Evolutionary conservation across 202 grass and related monocot species (phyloP), one percentile per base, ranked within the genome.

Genomic region (Schoenoplectus triqueter): DNA sequence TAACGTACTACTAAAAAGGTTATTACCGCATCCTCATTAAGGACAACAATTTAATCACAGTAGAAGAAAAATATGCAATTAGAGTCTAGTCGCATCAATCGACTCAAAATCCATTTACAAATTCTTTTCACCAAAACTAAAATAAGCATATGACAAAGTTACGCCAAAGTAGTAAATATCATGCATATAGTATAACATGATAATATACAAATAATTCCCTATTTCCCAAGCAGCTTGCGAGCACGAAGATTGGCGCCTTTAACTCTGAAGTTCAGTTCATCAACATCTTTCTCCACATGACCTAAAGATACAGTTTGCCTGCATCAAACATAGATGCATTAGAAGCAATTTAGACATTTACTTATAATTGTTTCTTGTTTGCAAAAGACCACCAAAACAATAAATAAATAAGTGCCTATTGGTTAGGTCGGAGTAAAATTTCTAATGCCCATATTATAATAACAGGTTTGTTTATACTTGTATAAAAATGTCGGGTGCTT

Each of bases 231-330:
- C n/a, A 92, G 83, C 55, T 79, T 86, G 4, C 88, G 87, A 41
- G 90, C 52, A 55, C 87, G 79, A 54, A 84, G 19, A 75, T 86
- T 95, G 5, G 89, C 90, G 61, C 93, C 93, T 89, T 85, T 91
- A 46, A 92, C 75, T 64, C 93, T 89, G 11, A 56, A 86, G 83
- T 91, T 95, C 13, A 95, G 75, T 52, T 92, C 90, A 1, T 95
- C 93, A 2, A 85, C 88, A 78, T 95, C 90, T 39, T 88, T 87
- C 69, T 92, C 93, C 41, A 84, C 78, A 66, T 82, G 14, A 48
- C 73, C 89, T 83, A 97, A 59, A 87, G 88, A 62, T 57, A 69
- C 86, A 80, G 80, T 90, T 88, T 93, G 87, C 79, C 95, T 97
- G 84, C 64, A 92, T 73, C 22, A 78, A 92, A 67, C 45, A 41